These are phyloP conservation scores for Cyberlindnera suaveolens DNA, from an alignment of 805 yeast species.

Conservation along the genomic window DNA sequence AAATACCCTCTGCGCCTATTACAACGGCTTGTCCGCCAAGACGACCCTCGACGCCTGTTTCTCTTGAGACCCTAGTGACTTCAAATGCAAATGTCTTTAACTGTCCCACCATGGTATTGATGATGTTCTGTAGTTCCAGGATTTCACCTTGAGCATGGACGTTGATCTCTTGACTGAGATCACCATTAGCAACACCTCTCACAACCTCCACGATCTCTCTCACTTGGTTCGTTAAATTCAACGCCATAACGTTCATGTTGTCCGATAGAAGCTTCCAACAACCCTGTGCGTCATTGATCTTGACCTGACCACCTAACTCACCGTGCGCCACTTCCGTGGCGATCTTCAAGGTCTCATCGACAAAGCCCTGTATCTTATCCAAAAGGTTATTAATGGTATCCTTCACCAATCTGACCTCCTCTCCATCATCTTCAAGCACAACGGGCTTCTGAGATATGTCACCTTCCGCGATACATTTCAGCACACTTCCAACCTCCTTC, in stretches of 20 bases:
- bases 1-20: constrained; percentile 79
- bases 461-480: constrained; percentile 80
- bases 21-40: constrained; percentile 90
- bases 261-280: constrained; percentile 86
- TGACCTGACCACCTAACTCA: constrained; percentile 82
- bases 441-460: constrained; percentile 68
- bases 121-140: constrained; percentile 76
- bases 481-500: constrained; percentile 73
- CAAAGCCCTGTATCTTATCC: constrained; percentile 64
- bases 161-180: constrained; percentile 72
- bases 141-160: constrained; percentile 93
- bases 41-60: constrained; percentile 88
- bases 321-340: constrained; percentile 90
- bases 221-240: constrained; percentile 81
- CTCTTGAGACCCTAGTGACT: constrained; percentile 84
- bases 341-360: constrained; percentile 72
- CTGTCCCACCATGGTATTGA: constrained; percentile 87
- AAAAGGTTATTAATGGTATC: constrained; percentile 78
- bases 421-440: constrained; percentile 58
- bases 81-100: constrained; percentile 82
- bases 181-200: constrained; percentile 84
- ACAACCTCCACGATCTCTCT: constrained; percentile 88
- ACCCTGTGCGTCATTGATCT: constrained; percentile 72
- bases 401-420: constrained; percentile 74
- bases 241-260: constrained; percentile 86